Evolutionary conservation across 2,329 filamentous ascomycete species (phyloP).

Genomic region (Talaromyces sp.): DNA sequence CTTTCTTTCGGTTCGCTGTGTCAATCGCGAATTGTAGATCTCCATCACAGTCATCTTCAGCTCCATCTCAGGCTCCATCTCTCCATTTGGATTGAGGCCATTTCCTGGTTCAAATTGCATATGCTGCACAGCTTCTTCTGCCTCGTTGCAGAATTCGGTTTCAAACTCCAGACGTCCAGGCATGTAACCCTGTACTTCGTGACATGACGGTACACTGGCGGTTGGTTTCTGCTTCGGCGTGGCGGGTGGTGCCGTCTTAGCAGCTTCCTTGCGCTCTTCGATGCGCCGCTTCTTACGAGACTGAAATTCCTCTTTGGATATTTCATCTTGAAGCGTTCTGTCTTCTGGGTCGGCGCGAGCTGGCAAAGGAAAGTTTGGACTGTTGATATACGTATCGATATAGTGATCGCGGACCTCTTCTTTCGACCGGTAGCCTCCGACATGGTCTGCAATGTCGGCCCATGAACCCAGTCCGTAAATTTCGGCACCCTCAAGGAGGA

Average conservation of each 20-base stretch:
- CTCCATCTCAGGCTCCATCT: constrained; percentile 92
- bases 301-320: constrained; percentile 90
- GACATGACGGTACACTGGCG: constrained; percentile 88
- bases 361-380: constrained; percentile 78
- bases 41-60: constrained; percentile 98
- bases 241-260: constrained; percentile 75
- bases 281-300: constrained; percentile 87
- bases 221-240: constrained; percentile 95
- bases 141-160: constrained; percentile 95
- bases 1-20: constrained; percentile 87
- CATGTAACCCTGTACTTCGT: constrained; percentile 99
- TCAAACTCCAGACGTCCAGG: constrained; percentile 95
- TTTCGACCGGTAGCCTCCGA: constrained; percentile 88
- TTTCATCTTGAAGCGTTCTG: constrained; percentile 69
- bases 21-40: constrained; percentile 91
- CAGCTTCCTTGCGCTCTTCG: constrained; percentile 81
- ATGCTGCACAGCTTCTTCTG: constrained; percentile 94
- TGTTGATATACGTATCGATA: constrained; percentile 79
- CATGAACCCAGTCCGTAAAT: constrained; percentile 95
- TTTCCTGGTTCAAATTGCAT: constrained; percentile 98
- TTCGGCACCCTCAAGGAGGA: constrained; percentile 88
- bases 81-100: constrained; percentile 81
- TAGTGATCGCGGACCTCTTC: constrained; percentile 97
- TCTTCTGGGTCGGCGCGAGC: constrained; percentile 80
- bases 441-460: constrained; percentile 97